Base-by-base conservation (phyloP, 1,284 basidiomycete genomes). In the Vanrija sp. region DNA sequence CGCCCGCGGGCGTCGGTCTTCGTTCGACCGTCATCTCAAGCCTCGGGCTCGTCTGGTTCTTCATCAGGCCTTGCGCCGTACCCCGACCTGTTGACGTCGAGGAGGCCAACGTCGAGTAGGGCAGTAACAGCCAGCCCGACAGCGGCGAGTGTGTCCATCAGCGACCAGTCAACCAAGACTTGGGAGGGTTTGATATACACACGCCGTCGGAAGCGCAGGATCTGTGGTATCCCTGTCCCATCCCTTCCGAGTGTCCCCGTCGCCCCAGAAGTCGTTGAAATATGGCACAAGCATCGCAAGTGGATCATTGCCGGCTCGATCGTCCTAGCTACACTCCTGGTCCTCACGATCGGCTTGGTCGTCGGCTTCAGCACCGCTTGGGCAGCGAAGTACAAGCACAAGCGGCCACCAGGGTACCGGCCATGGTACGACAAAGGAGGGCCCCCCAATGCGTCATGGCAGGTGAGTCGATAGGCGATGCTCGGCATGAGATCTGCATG, bases 261-360 rank as follows among this genome's bases (percentile, higher is more conserved):
- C 1, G 38, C 51, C 0, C 54, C 49, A 1, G 49, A 51, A 15
- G 45, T 49, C 23, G 49, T 51, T 15, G 48, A 54, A 31, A 61
- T 60, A 53, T 71, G 67, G 66, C 58, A 51, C 43, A 63, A 54
- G 43, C 67, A 64, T 41, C 54, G 58, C 41, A 57, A 61, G 58
- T 71, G 68, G 70, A 54, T 67, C 14, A 56, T 64, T 18, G 55
- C 47, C 1, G 41, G 63, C 1, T 3, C 62, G 3, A 44, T 66
- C 8, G 8, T 65, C 18, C 24, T 63, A 9, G 49, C 64, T 5
- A 45, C 66, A 18, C 65, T 49, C 6, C 47, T 73, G 3, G 71
- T 62, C 4, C 49, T 75, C 15, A 61, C 64, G 25, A 53, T 68
- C 3, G 72, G 72, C 0, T 45, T 73, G 9, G 47, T 65, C 10